A percentile compares a stretch with the other conserved stretches of the same genome.
These are phyloP conservation scores for Zygosaccharomyces siamensis DNA, from an alignment of 805 yeast genomes.

Conservation along the genomic window DNA sequence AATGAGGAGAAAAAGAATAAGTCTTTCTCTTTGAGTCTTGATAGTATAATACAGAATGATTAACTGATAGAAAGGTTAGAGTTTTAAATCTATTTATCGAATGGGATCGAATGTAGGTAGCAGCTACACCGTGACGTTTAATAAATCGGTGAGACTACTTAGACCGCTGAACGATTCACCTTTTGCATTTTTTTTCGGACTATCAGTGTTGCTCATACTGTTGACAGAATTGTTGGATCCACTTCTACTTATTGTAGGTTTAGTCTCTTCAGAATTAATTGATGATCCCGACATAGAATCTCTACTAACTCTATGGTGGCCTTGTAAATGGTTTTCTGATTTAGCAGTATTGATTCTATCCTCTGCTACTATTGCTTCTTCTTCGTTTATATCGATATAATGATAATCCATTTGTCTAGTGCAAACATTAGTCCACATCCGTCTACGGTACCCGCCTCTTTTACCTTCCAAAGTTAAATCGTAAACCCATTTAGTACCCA, in stretches of 20 bases:
- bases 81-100: not conserved
- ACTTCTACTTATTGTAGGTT: slow-evolving; percentile 7
- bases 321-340: slow-evolving; percentile 11
- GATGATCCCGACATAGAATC: slow-evolving; percentile 24
- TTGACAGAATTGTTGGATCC: slow-evolving; percentile 5
- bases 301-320: slow-evolving; percentile 23
- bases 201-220: slow-evolving; percentile 6
- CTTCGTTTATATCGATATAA: slow-evolving; percentile 5
- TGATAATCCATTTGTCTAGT: slow-evolving; percentile 23
- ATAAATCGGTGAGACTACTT: slow-evolving; percentile 9
- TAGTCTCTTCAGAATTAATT: slow-evolving; percentile 7
- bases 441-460: slow-evolving; percentile 45
- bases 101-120: not conserved
- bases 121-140: slow-evolving; percentile 9
- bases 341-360: slow-evolving; percentile 20
- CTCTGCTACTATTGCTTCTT: slow-evolving; percentile 10
- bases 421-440: slow-evolving; percentile 58
- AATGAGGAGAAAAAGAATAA: slow-evolving; percentile 36
- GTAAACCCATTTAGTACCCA: slow-evolving; percentile 83
- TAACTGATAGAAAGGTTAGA: slow-evolving; percentile 2
- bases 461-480: slow-evolving; percentile 42
- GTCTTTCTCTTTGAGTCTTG: slow-evolving; percentile 41
- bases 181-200: slow-evolving; percentile 4
- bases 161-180: slow-evolving; percentile 11
- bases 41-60: slow-evolving; percentile 43